Conservation (phyloP, 2,329 filamentous ascomycete species). For the Didymella sp. region DNA sequence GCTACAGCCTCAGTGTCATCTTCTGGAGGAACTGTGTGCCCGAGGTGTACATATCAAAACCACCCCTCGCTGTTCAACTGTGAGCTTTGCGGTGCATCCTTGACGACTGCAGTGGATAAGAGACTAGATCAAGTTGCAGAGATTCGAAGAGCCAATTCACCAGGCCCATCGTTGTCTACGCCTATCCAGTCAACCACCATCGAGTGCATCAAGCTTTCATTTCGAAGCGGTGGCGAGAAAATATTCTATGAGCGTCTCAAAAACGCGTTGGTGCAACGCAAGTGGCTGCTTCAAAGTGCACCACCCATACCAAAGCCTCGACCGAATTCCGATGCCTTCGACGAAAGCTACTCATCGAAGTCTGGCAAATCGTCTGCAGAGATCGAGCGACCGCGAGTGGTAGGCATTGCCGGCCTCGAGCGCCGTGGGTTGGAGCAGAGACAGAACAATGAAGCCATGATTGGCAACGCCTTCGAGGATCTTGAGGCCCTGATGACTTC, state of each 20-base stretch:
- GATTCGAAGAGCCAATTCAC: constrained; percentile 70
- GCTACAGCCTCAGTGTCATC: constrained; percentile 16
- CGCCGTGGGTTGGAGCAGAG: constrained; percentile 82
- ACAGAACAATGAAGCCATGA: constrained; percentile 91
- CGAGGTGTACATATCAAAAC: constrained; percentile 91
- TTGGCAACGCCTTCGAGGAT: constrained; percentile 94
- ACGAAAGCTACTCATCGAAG: constrained; percentile 36
- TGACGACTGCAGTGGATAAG: constrained; percentile 62
- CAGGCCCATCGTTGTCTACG: constrained; percentile 69
- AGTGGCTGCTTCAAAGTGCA: constrained; percentile 91
- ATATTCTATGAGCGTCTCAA: constrained; percentile 90
- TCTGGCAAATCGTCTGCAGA: constrained; percentile 28
- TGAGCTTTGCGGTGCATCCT: constrained; percentile 86
- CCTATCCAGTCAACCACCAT: constrained; percentile 64
- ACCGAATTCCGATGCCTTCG: constrained; percentile 44
- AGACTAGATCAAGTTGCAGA: constrained; percentile 51
- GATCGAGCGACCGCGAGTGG: constrained; percentile 62
- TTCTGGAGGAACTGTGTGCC: constrained; percentile 61
- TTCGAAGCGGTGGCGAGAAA: constrained; percentile 86
- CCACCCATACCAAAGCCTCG: constrained; percentile 79
- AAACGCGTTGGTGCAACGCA: constrained; percentile 85
- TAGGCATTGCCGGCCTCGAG: constrained; percentile 92
- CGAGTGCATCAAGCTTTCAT: constrained; percentile 89
- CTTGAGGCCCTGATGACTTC: constrained; percentile 97
- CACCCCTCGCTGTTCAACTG: constrained; percentile 85